phyloP scores from a whole-genome alignment of 305 asterid genomes.

The Fraxinus albicans region DNA sequence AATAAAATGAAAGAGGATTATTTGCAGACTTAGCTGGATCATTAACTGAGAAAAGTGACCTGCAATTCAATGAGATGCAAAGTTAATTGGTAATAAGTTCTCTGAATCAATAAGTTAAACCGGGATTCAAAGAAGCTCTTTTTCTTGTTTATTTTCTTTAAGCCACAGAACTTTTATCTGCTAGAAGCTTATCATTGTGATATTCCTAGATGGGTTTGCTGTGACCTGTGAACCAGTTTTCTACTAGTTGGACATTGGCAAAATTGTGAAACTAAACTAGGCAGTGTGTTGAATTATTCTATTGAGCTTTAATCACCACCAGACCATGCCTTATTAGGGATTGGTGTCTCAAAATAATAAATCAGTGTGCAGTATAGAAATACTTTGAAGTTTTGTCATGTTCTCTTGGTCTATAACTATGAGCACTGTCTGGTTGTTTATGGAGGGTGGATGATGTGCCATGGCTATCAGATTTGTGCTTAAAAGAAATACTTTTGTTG shows the following conservation, averaged over 20 bases:
- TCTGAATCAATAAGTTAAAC: neutral
- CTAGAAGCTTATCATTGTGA: neutral
- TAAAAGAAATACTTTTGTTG: neutral
- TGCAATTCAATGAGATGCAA: neutral
- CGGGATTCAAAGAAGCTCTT: neutral
- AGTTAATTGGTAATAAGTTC: neutral
- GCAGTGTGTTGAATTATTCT: neutral
- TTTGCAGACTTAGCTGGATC: neutral
- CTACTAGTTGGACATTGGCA: neutral
- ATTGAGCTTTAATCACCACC: neutral
- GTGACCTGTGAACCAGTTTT: neutral
- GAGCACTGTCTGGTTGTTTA: constrained; percentile 1
- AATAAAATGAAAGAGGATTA: neutral
- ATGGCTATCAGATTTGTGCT: constrained; percentile 8
- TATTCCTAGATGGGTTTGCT: neutral
- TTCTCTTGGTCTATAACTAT: constrained; percentile 9
- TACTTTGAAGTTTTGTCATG: constrained; percentile 6
- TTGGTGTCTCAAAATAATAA: neutral
- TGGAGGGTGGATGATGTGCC: constrained; percentile 4
- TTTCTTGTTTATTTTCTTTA: neutral
- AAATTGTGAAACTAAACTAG: neutral
- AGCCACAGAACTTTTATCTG: neutral
- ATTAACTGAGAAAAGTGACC: neutral
- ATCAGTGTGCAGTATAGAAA: neutral
- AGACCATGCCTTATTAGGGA: neutral